phyloP scores from a whole-genome alignment of 495 filamentous ascomycete species.

The Tuber umbilicatum region DNA sequence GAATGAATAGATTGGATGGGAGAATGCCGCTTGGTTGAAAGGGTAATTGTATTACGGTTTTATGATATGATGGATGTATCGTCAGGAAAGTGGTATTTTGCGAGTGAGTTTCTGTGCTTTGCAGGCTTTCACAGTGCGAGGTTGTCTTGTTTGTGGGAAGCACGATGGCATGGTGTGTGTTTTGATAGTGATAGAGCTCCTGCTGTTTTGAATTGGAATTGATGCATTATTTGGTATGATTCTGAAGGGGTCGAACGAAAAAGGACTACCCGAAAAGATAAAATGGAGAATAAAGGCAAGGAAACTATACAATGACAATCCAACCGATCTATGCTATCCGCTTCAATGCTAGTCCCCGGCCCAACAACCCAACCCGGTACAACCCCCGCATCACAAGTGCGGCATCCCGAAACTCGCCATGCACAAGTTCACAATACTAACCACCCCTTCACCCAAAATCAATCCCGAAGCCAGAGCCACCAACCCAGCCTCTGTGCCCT shows the following conservation, averaged over 20 bases:
- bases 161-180: not conserved
- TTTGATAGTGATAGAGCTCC: not conserved
- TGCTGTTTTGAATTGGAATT: not conserved
- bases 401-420: conserved; percentile 61
- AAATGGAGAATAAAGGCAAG: not conserved
- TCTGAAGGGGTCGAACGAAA: not conserved
- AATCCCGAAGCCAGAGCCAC: conserved; percentile 60
- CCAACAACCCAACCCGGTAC: too few relatives aligned
- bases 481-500: conserved; percentile 51
- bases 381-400: conserved; percentile 19
- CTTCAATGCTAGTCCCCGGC: too few relatives aligned
- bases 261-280: not conserved
- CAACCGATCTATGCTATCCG: not conserved
- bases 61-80: not conserved
- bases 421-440: conserved; percentile 84
- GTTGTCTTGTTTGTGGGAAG: not conserved
- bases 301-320: not conserved
- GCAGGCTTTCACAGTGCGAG: not conserved
- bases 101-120: not conserved
- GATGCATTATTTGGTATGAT: not conserved
- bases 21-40: not conserved
- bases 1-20: not conserved
- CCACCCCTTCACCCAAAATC: conserved; percentile 86
- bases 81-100: not conserved
- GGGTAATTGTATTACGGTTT: not conserved